Evolutionary conservation across 2,329 filamentous ascomycete species (phyloP).

Genomic region (Chaetomiaceae sp.): DNA sequence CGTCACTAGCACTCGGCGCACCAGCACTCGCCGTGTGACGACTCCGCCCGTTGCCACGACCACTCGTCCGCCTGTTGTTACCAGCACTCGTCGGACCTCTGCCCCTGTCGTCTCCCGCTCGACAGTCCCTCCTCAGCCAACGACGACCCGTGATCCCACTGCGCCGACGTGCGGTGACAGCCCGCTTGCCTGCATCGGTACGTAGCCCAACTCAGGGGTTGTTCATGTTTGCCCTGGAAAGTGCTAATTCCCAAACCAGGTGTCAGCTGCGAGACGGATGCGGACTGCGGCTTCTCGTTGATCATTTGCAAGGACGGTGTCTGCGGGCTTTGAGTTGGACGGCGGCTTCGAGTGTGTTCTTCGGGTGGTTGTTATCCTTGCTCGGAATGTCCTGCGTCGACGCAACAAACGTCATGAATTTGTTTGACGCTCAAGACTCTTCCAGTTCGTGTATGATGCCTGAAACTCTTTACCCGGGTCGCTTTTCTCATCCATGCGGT

Average conservation of each 20-base stretch:
- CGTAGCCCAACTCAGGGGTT: neutral
- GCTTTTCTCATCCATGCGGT: too few species aligned
- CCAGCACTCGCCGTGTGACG: conserved; percentile 4
- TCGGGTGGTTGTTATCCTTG: too few species aligned
- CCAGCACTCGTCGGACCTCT: neutral
- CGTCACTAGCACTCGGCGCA: conserved; percentile 9
- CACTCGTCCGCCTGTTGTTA: neutral
- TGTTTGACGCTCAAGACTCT: too few species aligned
- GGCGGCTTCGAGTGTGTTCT: neutral
- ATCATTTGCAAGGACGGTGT: conserved; percentile 19
- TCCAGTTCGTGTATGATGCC: too few species aligned
- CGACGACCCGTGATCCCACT: neutral
- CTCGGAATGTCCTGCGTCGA: too few species aligned
- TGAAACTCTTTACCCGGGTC: too few species aligned
- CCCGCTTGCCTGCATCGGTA: conserved; percentile 18
- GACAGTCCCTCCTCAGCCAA: neutral
- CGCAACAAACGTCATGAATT: too few species aligned
- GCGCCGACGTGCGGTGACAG: conserved; percentile 3
- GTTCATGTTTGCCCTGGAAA: neutral
- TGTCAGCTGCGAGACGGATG: conserved; percentile 10
- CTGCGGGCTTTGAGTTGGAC: conserved; percentile 7
- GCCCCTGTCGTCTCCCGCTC: neutral
- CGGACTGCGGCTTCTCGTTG: conserved; percentile 16
- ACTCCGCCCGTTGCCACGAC: neutral
- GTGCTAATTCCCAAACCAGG: conserved; percentile 2